Evolutionary conservation across 495 filamentous ascomycete species (phyloP).

Genomic region (Xeromyces bisporus): DNA sequence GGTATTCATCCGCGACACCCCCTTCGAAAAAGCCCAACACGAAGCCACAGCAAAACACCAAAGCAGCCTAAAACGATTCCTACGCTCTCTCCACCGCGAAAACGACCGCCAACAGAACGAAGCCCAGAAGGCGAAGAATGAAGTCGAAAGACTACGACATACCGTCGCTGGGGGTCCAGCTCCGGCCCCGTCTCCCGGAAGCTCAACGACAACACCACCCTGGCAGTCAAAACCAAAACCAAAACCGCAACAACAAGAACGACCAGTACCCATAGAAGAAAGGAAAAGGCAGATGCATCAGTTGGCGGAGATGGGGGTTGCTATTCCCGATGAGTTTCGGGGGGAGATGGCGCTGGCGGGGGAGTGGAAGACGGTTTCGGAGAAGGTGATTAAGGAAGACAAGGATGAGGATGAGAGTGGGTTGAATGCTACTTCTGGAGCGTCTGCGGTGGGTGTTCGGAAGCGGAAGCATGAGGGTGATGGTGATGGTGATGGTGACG

Average conservation of each 20-base stretch:
- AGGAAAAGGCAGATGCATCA: slow-evolving; percentile 73
- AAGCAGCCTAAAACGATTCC: slow-evolving; percentile 69
- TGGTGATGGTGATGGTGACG: slow-evolving; percentile 38
- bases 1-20: slow-evolving; percentile 79
- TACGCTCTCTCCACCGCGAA: slow-evolving; percentile 68
- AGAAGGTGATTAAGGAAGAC: slow-evolving; percentile 32
- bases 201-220: slow-evolving; percentile 10
- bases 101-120: slow-evolving; percentile 66
- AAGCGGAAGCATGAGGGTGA: slow-evolving; percentile 50
- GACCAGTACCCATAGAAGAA: slow-evolving; percentile 42
- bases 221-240: slow-evolving; percentile 12
- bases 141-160: slow-evolving; percentile 75
- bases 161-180: slow-evolving; percentile 35
- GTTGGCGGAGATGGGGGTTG: slow-evolving; percentile 72
- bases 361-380: slow-evolving; percentile 65
- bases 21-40: slow-evolving; percentile 76
- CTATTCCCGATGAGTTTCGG: slow-evolving; percentile 64
- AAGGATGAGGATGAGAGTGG: slow-evolving; percentile 25
- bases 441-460: slow-evolving; percentile 32
- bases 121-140: slow-evolving; percentile 62
- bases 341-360: slow-evolving; percentile 75
- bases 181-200: slow-evolving; percentile 9
- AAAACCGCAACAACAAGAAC: slow-evolving; percentile 8
- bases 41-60: slow-evolving; percentile 84
- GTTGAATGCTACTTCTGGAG: slow-evolving; percentile 6